Base-by-base conservation (phyloP, 1,284 basidiomycete genomes). In the Cryptococcus sp. region DNA sequence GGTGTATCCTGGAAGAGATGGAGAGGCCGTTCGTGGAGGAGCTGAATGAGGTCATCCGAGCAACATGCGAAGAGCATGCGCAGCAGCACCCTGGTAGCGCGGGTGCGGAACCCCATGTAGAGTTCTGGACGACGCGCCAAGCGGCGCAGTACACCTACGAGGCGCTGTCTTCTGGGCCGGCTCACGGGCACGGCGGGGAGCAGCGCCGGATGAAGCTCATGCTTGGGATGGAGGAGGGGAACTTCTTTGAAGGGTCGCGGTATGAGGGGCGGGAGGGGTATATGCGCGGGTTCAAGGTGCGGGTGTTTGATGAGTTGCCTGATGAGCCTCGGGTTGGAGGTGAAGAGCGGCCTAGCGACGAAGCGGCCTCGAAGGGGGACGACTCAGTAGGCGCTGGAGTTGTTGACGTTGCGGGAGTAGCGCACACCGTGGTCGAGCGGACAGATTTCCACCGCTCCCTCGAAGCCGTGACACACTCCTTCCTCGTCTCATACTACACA, bases 91-190 rank as follows among this genome's bases (percentile, higher is more conserved):
- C 46, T 12, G 13, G 6, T 11, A 23, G 36, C 21, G 18, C n/a
- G 4, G 5, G 20, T 12, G 21, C 38, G 4, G 23, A 18, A 15
- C 47, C 47, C 3, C 12, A 45, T 33, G 76, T 87, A 4, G 81
- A 84, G 57, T 89, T 91, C 59, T 92, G 88, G 87, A 86, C 88
- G 1, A 91, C 88, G 0, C 72, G 73, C 3, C 87, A 89, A 68
- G 88, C 88, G 1, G 81, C 84, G 38, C 82, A 83, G 28, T 71
- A 71, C 50, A 61, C 73, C 13, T 64, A 65, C 33, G 73, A 76
- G 45, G 67, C 71, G 4, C 65, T 76, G 13, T 55, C 64, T 4
- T 62, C 62, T 42, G 67, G 68, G 15, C 59, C 63, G 11, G 52
- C 67, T 0, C 58, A 72, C 20, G 73, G 73, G 5, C 59, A 70